Base-by-base conservation (phyloP, 2,329 filamentous ascomycete species). In the Arthrobotrys iridis region DNA sequence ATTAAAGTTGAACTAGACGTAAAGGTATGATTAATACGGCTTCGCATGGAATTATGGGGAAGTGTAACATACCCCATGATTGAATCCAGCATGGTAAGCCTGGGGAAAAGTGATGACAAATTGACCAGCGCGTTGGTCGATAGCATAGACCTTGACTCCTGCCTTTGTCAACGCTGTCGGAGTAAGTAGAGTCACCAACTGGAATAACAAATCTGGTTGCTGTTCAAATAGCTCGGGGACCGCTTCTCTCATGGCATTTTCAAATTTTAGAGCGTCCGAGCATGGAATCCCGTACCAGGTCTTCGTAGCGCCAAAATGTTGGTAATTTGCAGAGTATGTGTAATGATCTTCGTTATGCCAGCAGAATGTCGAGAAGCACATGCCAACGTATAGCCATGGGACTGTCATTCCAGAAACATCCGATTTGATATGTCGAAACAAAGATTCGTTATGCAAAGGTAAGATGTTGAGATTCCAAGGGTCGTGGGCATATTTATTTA, bases 261-360 rank as follows among this genome's bases (percentile, higher is more conserved):
- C 95, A 72, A 99, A 99, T 78, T 95, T 96, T 79, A 95, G 91
- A 0, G 93, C 92, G 81, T 98, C 95, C 45, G 92, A 91, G 11
- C 91, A 94, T 0, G 95, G 95, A 78, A 99, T 97, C 2, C 95
- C 95, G 80, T 99, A 99, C 95, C 95, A 99, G 0, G 95, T 99
- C 84, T 99, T 99, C 1, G 95, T 99, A 0, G 93, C 93, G 7
- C 95, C 95, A 80, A 99, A 96, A 80, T 99, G 95, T 81, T 99
- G 95, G 80, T 98, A 99, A 79, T 99, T 99, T 60, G 95, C 91
- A 0, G 95, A 99, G 81, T 98, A 99, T 1, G 95, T 91, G 81
- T 97, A 97, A 81, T 99, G 95, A 80, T 99, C 95, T 80, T 99
- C 95, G 77, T 97, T 97, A 82, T 99, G 95, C 95, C 95, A 99